Percentiles rank a stretch among this genome's conserved stretches.
These are phyloP conservation scores for Fraxinus xanthoxyloides DNA, from an alignment of 305 asterid genomes.

Conservation along the genomic window DNA sequence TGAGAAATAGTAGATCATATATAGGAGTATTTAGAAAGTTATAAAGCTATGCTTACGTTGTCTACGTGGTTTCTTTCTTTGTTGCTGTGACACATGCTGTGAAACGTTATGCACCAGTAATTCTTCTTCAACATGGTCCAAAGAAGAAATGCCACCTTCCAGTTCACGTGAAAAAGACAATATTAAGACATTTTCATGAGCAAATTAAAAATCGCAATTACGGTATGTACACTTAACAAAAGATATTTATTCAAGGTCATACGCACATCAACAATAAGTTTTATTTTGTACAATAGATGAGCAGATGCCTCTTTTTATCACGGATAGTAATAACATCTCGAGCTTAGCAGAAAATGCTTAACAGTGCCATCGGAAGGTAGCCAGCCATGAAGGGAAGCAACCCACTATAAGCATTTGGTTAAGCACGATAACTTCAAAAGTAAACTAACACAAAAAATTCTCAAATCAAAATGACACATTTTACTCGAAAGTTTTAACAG, in stretches of 20 bases:
- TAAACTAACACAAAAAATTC: neutral
- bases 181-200: constrained; percentile 12
- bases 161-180: constrained; percentile 22
- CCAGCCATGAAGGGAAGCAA: constrained; percentile 2
- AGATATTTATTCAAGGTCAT: constrained; percentile 5
- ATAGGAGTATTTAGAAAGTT: constrained; percentile 13
- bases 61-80: constrained; percentile 45
- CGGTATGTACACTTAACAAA: neutral
- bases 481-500: neutral
- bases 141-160: constrained; percentile 43
- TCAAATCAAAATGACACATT: neutral
- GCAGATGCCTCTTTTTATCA: neutral
- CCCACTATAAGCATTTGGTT: constrained; percentile 1
- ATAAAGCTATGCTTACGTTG: constrained; percentile 49
- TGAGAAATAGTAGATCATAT: constrained; percentile 5
- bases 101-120: constrained; percentile 32
- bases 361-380: neutral
- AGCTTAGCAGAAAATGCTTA: neutral
- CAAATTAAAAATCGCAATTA: constrained; percentile 2
- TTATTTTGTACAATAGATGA: neutral
- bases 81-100: constrained; percentile 29
- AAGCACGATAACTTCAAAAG: neutral
- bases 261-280: neutral
- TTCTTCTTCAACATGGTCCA: constrained; percentile 32
- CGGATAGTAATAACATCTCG: constrained; percentile 4